phyloP scores from a whole-genome alignment of 2,329 filamentous ascomycete species.

The Ophiostoma ips region DNA sequence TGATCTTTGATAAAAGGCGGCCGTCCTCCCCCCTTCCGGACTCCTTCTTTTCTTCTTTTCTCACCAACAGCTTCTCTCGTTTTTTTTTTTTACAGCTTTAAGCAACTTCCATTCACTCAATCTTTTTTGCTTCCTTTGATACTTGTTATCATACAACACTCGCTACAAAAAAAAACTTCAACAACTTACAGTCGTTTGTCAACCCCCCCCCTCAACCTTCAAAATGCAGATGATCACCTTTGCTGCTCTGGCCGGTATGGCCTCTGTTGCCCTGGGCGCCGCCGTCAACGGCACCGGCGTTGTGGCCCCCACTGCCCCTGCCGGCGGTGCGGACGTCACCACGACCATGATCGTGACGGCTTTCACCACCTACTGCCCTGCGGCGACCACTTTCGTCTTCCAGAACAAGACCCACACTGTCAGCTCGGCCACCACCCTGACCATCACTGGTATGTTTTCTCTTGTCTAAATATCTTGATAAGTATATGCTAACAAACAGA shows the following conservation, averaged over 20 bases:
- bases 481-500: background rate
- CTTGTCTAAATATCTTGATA: background rate
- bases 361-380: conserved; percentile 63
- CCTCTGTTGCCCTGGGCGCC: background rate
- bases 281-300: background rate
- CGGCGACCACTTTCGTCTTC: conserved; percentile 47
- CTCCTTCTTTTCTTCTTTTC: background rate
- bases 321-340: conserved; percentile 2
- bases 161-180: too few species aligned
- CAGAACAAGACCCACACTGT: conserved; percentile 54
- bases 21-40: background rate
- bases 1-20: conserved; percentile 8
- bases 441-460: conserved; percentile 12
- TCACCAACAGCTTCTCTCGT: background rate
- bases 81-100: background rate
- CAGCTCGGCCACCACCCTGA: conserved; percentile 13
- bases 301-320: background rate
- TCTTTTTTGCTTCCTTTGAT: background rate
- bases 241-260: conserved; percentile 11
- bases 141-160: conserved; percentile 1
- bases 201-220: background rate
- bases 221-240: conserved; percentile 11
- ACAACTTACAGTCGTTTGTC: conserved; percentile 1
- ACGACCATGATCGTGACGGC: conserved; percentile 35
- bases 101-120: conserved; percentile 1